Evolutionary conservation across 1,284 basidiomycete genomes (phyloP).

Genomic region (Veloporphyrellus conicus): DNA sequence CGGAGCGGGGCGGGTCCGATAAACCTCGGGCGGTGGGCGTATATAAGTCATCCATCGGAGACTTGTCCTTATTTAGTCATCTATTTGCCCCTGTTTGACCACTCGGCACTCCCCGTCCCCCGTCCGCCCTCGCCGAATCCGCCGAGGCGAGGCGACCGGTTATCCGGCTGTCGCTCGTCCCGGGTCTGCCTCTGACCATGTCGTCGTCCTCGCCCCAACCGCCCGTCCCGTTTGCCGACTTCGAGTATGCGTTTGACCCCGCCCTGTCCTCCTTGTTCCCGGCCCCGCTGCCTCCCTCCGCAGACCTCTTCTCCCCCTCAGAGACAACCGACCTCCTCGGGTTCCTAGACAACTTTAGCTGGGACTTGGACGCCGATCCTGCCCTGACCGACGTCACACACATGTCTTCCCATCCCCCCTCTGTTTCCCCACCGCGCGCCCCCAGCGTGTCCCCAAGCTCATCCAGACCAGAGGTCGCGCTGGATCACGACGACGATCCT

Average conservation of each 20-base stretch:
- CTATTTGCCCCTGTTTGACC: slow-evolving; percentile 24
- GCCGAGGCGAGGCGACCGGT: slow-evolving; percentile 19
- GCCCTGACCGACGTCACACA: slow-evolving; percentile 8
- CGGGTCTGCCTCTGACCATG: slow-evolving; percentile 21
- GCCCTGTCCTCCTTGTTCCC: slow-evolving; percentile 49
- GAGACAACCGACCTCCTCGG: slow-evolving; percentile 70
- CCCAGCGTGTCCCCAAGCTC: background rate
- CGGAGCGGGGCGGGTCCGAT: slow-evolving; percentile 36
- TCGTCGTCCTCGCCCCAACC: slow-evolving; percentile 37
- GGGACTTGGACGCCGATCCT: slow-evolving; percentile 48
- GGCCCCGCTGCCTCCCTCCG: slow-evolving; percentile 59
- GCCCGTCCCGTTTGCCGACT: slow-evolving; percentile 56
- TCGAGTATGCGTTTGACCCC: slow-evolving; percentile 62
- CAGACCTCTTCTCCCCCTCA: slow-evolving; percentile 67
- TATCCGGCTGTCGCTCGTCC: slow-evolving; percentile 15
- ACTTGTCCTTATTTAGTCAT: slow-evolving; percentile 13
- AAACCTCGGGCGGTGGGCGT: slow-evolving; percentile 34
- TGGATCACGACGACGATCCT: slow-evolving; percentile 11
- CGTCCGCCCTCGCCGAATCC: background rate
- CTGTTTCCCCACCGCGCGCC: slow-evolving; percentile 6
- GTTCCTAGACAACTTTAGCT: slow-evolving; percentile 73
- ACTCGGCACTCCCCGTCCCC: slow-evolving; percentile 20
- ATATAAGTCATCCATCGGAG: slow-evolving; percentile 30
- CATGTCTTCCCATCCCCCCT: background rate
- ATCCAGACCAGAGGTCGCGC: slow-evolving; percentile 6